Percentiles rank a stretch among this genome's conserved stretches.
Evolutionary conservation across 2,329 filamentous ascomycete species (phyloP).

Genomic region (Cordyceps cateniannulata): DNA sequence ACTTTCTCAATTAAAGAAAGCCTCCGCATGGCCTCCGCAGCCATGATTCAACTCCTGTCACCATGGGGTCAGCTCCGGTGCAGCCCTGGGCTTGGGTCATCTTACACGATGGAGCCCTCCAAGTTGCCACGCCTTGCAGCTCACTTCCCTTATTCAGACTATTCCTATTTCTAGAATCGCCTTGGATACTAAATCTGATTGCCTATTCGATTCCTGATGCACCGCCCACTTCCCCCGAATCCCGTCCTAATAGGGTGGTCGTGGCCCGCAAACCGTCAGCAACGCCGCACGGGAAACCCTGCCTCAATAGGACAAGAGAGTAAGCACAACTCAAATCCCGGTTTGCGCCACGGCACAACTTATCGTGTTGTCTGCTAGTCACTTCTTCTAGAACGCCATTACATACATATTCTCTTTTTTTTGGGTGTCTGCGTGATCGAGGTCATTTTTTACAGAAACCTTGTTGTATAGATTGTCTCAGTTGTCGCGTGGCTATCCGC

Average conservation of each 20-base stretch:
- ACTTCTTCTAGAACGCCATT: constrained; percentile 4
- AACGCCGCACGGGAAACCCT: constrained; percentile 7
- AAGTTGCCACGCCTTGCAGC: not conserved
- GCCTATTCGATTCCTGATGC: not conserved
- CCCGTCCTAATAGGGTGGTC: not conserved
- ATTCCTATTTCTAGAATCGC: not conserved
- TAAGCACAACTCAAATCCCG: constrained; percentile 10
- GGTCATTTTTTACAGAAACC: not conserved
- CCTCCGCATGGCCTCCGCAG: not conserved
- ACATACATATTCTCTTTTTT: not conserved
- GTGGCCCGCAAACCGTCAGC: not conserved
- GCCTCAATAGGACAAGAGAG: constrained; percentile 8
- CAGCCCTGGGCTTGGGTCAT: constrained; percentile 4
- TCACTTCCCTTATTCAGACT: not conserved
- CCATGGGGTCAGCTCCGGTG: not conserved
- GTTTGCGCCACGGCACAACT: not conserved
- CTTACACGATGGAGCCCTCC: constrained; percentile 9
- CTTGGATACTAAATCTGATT: not conserved
- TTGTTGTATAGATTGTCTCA: not conserved
- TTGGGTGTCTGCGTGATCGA: not conserved
- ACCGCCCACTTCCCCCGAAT: not conserved
- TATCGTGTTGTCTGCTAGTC: no score
- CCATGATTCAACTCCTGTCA: not conserved
- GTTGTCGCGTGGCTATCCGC: not conserved
- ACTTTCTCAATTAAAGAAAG: not conserved